Evolutionary conservation across 2,329 filamentous ascomycete genomes (phyloP), one percentile per base, ranked within the genome.

Genomic region (Cordyceps militaris): DNA sequence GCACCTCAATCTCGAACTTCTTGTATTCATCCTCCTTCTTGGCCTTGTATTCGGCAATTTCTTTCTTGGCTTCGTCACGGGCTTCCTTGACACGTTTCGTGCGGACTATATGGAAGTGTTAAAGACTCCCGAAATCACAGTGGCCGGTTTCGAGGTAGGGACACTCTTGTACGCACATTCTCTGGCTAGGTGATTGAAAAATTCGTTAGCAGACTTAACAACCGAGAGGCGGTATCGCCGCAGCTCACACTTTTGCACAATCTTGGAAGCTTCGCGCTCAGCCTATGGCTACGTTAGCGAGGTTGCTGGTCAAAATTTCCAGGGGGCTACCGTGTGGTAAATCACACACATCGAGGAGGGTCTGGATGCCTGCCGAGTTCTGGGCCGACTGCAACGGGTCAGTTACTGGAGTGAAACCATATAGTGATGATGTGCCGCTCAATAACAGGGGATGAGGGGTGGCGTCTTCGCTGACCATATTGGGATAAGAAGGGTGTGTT

Each of bases 341-440:
- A 24, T 23, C 2, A 71, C 88, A 69, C 88, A 99, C 94, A 78
- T 97, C 94, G 77, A 99, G 91, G 70, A 99, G 86, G 71, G 93
- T 97, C 78, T 97, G 93, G 73, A 99, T 99, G 75, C 94, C 94
- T 70, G 90, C 87, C 65, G 94, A 97, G 81, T 97, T 97, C 79
- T 97, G 94, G 71, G 93, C 94, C 73, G 94, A 94, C 93, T 97
- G 70, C 66, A 62, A 54, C 57, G 59, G 50, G 60, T 67, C 62
- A 69, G 66, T 63, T 59, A 64, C 63, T n/a, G 23, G 14, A 32
- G 30, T 16, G 34, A 40, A 51, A 53, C 66, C 56, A 55, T 58
- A 32, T 40, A 38, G 5, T 11, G 42, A 53, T n/a, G 26, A 42
- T 7, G n/a, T 16, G 21, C 14, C 32, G 32, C 23, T n/a, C 54